phyloP scores from a whole-genome alignment of 495 filamentous ascomycete species.

The Penicillium fimorum region DNA sequence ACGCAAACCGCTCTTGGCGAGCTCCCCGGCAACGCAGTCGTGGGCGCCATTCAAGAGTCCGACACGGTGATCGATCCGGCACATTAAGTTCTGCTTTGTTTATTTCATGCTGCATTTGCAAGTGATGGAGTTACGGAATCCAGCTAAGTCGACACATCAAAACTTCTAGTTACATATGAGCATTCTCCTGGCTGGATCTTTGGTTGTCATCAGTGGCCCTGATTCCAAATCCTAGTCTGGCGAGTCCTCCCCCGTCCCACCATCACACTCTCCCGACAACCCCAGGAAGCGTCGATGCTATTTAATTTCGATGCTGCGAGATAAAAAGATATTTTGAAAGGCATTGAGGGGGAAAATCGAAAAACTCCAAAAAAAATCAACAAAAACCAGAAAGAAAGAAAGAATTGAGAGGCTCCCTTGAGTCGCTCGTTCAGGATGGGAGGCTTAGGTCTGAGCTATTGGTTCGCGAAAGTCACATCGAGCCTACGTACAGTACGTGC shows the following conservation, averaged over 20 bases:
- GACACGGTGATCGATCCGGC: constrained; percentile 40
- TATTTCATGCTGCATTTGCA: constrained; percentile 4
- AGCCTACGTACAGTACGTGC: constrained; percentile 23
- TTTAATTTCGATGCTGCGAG: not conserved
- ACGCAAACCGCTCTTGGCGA: constrained; percentile 37
- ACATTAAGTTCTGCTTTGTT: constrained; percentile 23
- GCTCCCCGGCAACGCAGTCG: constrained; percentile 37
- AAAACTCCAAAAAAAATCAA: not conserved
- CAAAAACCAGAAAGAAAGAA: not conserved
- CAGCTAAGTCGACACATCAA: constrained; percentile 49
- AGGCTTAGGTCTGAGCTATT: constrained; percentile 3
- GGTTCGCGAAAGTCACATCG: constrained; percentile 1
- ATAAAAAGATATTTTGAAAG: not conserved
- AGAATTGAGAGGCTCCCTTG: not conserved
- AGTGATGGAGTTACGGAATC: constrained; percentile 24
- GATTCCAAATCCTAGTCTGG: constrained; percentile 35
- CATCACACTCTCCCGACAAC: not conserved
- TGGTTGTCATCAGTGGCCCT: constrained; percentile 33
- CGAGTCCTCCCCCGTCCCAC: constrained; percentile 14
- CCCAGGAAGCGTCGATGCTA: constrained; percentile 5
- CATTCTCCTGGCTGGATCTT: constrained; percentile 22
- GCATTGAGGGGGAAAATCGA: not conserved
- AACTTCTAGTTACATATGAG: constrained; percentile 35
- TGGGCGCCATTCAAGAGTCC: constrained; percentile 35
- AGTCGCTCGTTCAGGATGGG: constrained; percentile 4